phyloP scores from a whole-genome alignment of 1,139 yeast genomes.

The Diutina mesorugosa region DNA sequence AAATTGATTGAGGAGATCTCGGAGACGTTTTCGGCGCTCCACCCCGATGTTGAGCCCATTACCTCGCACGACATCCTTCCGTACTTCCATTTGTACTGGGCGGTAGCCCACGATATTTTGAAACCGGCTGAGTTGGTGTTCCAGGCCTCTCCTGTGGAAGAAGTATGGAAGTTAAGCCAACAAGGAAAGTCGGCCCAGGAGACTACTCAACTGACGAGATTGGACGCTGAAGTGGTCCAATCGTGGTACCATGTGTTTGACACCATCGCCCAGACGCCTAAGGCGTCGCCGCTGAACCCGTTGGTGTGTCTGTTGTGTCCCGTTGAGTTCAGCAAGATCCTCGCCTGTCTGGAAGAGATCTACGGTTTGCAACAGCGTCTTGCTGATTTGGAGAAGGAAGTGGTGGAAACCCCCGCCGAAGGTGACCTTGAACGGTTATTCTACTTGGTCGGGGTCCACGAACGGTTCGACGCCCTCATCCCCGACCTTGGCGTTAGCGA shows the following conservation, averaged over 20 bases:
- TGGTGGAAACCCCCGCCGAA: background rate
- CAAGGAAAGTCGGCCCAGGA: background rate
- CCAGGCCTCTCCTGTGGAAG: background rate
- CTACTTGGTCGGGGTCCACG: background rate
- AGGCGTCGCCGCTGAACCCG: background rate
- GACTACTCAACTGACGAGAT: background rate
- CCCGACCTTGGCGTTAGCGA: slow-evolving; percentile 16
- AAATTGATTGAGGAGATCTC: background rate
- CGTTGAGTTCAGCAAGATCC: background rate
- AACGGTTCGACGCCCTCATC: slow-evolving; percentile 45
- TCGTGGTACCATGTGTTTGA: slow-evolving; percentile 23
- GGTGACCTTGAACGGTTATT: background rate
- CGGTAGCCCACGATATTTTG: background rate
- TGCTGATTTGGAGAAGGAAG: background rate
- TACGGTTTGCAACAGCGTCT: background rate
- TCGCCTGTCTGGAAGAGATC: background rate
- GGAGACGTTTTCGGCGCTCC: background rate
- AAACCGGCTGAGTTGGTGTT: background rate
- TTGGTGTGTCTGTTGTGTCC: background rate
- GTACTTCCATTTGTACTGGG: background rate
- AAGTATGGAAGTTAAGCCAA: background rate
- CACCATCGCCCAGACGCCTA: slow-evolving; percentile 18
- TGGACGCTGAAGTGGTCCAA: slow-evolving; percentile 7
- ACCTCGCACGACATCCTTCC: background rate
- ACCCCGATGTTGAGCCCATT: background rate